Evolutionary conservation across 2,329 filamentous ascomycete genomes (phyloP), one percentile per base, ranked within the genome.

Genomic region (Hypoxylon sp.): DNA sequence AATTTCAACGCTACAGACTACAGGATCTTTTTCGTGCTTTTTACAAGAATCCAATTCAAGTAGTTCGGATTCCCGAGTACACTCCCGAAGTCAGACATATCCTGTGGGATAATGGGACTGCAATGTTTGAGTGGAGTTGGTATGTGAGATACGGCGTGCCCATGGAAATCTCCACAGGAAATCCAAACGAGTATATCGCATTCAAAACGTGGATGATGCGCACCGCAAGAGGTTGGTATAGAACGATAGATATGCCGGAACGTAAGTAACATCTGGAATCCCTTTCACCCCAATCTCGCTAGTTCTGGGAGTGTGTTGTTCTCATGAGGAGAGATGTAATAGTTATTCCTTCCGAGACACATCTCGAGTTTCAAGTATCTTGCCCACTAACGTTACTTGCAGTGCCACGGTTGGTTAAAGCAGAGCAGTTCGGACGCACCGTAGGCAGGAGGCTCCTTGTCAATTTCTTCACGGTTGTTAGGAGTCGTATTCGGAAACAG

Each of bases 381-480:
- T 26, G 24, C 24, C 24, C 7, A 26, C 24, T 26, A 26, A 26
- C 24, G 4, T 7, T 7, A 4, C 24, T 4, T 26, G 24, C 7
- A 26, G 24, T 26, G 24, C 24, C 24, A 26, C 24, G 4, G 7
- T 4, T 4, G 24, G 7, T 26, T 7, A 51, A 48, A 13, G 10
- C 49, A 15, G 52, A 56, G 7, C 4, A 28, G 2, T 56, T 63
- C 17, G 48, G 7, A 3, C 39, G 22, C 1, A 1, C 48, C 1
- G 44, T 57, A 20, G 8, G 30, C 10, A n/a, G 13, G 11, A 8
- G 17, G 10, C 15, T 13, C 7, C n/a, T 41, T n/a, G 10, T 66
- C 4, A 64, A 46, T 20, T 67, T 67, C 32, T 64, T 64, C 37
- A 43, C 15, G 0, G 54, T 54, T n/a, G 53, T 61, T 46, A 58